Evolutionary conservation across 345 rosid genomes (phyloP), one percentile per base, ranked within the genome.

Genomic region (Acer campestre): DNA sequence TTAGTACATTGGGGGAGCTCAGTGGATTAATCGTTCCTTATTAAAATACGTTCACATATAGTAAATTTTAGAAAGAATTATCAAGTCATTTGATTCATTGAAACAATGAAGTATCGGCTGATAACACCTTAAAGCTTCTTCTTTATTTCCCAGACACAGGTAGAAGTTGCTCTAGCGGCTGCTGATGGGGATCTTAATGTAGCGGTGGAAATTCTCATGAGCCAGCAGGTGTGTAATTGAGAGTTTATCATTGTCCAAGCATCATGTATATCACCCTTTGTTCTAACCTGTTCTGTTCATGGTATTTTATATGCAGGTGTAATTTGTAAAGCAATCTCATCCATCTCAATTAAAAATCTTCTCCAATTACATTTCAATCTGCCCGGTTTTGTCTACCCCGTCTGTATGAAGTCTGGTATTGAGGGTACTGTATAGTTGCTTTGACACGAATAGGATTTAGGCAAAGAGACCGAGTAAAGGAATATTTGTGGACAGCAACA

Each of bases 131-230:
- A 31, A 61, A 51, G 1, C 73, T 78, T 75, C 1, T n/a, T 59
- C 2, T 8, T 58, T 17, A n/a, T 56, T n/a, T 58, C 88, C 72
- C 93, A 96, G 99, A 96, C 94, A 53, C 98, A 94, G 77, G 98
- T 94, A 61, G 98, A 96, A 84, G 98, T 96, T 49, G 99, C 97
- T 3, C 74, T 96, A 14, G 97, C 99, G 58, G 99, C 98, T 51
- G 98, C 98, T 0, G 98, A 96, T 11, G 93, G 95, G 27, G 98
- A 94, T 83, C 90, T 94, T 75, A 90, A 83, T 67, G 92, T 94
- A 27, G 99, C 98, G 1, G 94, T 94, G 56, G 98, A 96, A 86
- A 96, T 96, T 82, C 90, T 95, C 31, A 93, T 90, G 97, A 94
- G 91, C 87, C 99, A 96, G 79, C 93, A 89, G 94, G 98, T 89